These are phyloP conservation scores for Corylus heterophylla DNA, from an alignment of 306 rosid species.

Conservation along the genomic window DNA sequence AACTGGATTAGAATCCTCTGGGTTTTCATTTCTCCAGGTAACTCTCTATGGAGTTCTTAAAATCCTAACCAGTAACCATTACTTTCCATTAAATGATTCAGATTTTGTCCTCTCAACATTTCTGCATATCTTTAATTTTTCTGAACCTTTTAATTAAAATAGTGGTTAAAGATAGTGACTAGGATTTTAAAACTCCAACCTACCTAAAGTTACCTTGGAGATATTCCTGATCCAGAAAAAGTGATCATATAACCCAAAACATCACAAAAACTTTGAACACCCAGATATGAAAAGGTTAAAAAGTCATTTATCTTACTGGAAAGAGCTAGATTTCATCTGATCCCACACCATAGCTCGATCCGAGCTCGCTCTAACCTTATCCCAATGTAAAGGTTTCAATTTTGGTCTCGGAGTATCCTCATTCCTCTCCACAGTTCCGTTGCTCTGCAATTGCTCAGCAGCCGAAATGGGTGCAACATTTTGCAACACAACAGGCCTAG, in stretches of 20 bases:
- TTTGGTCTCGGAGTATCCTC: slow-evolving; percentile 61
- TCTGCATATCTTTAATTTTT: no score
- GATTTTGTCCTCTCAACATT: not conserved
- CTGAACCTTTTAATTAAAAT: no score
- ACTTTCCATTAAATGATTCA: not conserved
- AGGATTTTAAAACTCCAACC: no score
- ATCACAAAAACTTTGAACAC: not conserved
- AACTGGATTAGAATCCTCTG: not conserved
- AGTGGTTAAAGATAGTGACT: no score
- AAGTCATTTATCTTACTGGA: slow-evolving; percentile 58
- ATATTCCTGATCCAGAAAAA: slow-evolving; percentile 1
- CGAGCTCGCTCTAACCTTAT: slow-evolving; percentile 79
- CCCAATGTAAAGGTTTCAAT: slow-evolving; percentile 92
- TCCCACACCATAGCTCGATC: slow-evolving; percentile 94
- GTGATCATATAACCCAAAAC: not conserved
- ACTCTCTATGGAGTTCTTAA: no score
- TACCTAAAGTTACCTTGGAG: no score
- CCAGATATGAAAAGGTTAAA: not conserved
- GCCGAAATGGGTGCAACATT: slow-evolving; percentile 24
- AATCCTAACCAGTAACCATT: not conserved
- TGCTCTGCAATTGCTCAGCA: slow-evolving; percentile 23
- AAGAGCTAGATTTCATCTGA: slow-evolving; percentile 79
- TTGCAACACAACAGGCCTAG: slow-evolving; percentile 52
- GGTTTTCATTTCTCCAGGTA: no score
- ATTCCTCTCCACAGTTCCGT: slow-evolving; percentile 14